Evolutionary conservation across 129 eudicot genomes (phyloP), one percentile per base, ranked within the genome.

Genomic region (Ambrosia artemisiifolia): DNA sequence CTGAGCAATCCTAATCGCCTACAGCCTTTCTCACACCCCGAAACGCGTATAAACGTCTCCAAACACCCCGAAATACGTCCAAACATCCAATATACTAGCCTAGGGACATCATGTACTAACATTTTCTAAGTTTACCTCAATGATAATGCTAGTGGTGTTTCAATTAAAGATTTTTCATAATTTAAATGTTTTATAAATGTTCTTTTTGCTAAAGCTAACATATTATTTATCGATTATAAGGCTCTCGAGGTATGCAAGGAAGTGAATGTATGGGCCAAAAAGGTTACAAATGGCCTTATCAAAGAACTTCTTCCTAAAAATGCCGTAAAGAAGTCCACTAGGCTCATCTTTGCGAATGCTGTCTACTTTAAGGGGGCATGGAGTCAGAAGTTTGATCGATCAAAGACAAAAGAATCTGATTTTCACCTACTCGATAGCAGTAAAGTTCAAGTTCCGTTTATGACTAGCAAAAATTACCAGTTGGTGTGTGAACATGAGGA

Each of bases 361-460:
- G 40, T 82, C 53, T 85, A 77, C 47, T 88, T 85, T 79, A 85
- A 87, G 43, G 94, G 87, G 28, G 17, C 77, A 5, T 87, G 89
- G 93, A 65, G 32, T 24, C 24, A 71, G 20, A 53, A 67, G 49
- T 84, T 81, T 55, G 75, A 81, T 16, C 36, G 11, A 0, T 33
- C 65, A 42, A 10, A n/a, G 10, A 84, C 86, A 3, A 65, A 43
- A 51, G 40, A 79, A 13, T 20, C 11, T 4, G 80, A 79, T 67
- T 87, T 84, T 30, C 60, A 82, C 63, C 90, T 79, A 14, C 48
- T 74, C 32, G 65, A 64, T 24, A 82, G 89, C 2, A 67, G 20
- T 55, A 56, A 74, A 46, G 65, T 81, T 76, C 80, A 65, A 51
- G 78, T 71, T 30, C 87, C 85, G 1, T 84, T 72, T 82, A 82